A percentile compares a stretch with the other conserved stretches of the same genome.
phyloP scores from a whole-genome alignment of 2,329 filamentous ascomycete species.

The Sporothrix phasma region DNA sequence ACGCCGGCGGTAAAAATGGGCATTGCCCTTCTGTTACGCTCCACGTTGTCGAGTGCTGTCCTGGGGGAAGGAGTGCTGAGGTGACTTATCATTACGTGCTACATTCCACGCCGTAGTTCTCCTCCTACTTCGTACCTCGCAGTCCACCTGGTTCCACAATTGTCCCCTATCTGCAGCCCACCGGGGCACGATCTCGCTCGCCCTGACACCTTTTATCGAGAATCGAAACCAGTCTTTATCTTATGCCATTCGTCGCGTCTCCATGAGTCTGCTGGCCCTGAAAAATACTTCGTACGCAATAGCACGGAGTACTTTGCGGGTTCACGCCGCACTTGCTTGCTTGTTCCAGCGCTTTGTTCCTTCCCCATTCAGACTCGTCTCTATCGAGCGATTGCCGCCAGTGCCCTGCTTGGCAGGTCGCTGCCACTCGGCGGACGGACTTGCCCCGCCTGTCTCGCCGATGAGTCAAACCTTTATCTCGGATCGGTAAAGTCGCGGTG shows the following conservation, averaged over 20 bases:
- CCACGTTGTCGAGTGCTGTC: no score
- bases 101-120: slow-evolving; percentile 8
- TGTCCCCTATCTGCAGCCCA: not conserved
- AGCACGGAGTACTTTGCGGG: no score
- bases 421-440: not conserved
- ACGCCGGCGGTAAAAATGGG: slow-evolving; percentile 1
- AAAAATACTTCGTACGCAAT: not conserved
- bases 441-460: slow-evolving; percentile 9
- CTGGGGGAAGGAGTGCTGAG: not conserved
- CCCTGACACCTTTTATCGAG: not conserved
- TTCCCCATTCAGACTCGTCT: slow-evolving; percentile 8
- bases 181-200: not conserved
- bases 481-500: slow-evolving; percentile 11
- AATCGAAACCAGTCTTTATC: not conserved
- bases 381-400: not conserved
- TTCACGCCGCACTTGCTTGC: not conserved
- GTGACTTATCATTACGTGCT: not conserved
- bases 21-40: no score
- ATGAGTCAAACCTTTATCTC: slow-evolving; percentile 11
- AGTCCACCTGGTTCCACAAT: not conserved
- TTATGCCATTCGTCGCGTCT: not conserved
- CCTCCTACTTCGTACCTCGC: not conserved
- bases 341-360: not conserved
- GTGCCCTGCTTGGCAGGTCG: slow-evolving; percentile 6
- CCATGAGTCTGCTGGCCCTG: not conserved